Conservation (phyloP, 2,329 filamentous ascomycete genomes). For the Penicillium sp. region DNA sequence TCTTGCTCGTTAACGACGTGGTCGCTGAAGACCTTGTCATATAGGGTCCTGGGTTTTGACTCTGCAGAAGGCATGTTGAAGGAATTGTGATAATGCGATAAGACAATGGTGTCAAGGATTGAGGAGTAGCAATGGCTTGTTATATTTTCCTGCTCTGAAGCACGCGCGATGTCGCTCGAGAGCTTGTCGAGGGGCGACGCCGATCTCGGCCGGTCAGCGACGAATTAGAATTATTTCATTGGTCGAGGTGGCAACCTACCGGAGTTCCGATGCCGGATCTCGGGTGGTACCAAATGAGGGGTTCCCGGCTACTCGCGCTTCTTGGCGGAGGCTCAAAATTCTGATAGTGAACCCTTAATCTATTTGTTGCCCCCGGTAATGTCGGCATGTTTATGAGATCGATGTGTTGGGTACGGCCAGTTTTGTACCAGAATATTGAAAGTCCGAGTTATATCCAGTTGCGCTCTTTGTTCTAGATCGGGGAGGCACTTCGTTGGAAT, state of each 20-base stretch:
- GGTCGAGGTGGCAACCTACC: constrained; percentile 15
- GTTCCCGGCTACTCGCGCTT: constrained; percentile 22
- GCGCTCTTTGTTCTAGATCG: no score
- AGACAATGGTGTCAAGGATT: not conserved
- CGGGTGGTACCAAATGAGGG: constrained; percentile 10
- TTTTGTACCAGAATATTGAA: no score
- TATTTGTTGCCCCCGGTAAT: not conserved
- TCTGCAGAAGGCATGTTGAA: constrained; percentile 71
- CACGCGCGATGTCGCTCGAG: constrained; percentile 36
- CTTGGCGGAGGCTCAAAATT: constrained; percentile 10
- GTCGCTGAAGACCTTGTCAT: constrained; percentile 94
- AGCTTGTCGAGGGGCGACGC: constrained; percentile 32
- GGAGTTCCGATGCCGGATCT: constrained; percentile 13
- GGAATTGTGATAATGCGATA: not conserved
- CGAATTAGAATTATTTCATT: constrained; percentile 28
- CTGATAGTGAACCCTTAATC: not conserved
- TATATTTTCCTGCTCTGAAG: constrained; percentile 27
- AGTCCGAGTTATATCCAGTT: no score
- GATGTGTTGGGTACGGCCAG: no score
- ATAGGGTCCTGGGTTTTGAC: constrained; percentile 74
- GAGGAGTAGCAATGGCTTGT: constrained; percentile 8
- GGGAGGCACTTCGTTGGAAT: not conserved
- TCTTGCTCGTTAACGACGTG: constrained; percentile 95
- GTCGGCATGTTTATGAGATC: no score
- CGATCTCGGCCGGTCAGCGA: constrained; percentile 39